Conservation (phyloP, 768 basidiomycete genomes). For the Panus rudis region DNA sequence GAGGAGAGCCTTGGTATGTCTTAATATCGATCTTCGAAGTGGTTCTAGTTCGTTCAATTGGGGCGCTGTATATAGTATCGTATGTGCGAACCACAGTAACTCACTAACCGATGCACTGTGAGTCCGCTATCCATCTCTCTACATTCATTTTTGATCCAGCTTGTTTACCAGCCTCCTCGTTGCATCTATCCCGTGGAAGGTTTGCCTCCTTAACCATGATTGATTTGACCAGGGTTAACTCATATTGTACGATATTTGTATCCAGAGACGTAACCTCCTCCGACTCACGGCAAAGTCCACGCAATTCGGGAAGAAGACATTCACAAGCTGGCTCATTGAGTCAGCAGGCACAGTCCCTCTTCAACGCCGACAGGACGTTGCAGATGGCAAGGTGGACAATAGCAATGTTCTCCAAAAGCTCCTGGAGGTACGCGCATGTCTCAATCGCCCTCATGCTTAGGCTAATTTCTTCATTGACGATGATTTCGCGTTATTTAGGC, state of each 20-base stretch:
- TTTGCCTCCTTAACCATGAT: constrained; percentile 21
- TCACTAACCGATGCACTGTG: constrained; percentile 83
- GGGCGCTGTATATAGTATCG: constrained; percentile 59
- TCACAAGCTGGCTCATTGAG: constrained; percentile 89
- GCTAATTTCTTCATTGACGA: no score
- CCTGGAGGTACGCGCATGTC: constrained; percentile 49
- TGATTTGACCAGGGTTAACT: no score
- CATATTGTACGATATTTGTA: no score
- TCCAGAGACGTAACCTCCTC: constrained; percentile 68
- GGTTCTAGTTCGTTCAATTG: background rate
- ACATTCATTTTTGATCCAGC: no score
- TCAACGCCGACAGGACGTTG: constrained; percentile 65
- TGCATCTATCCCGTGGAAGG: constrained; percentile 64
- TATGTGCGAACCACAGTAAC: constrained; percentile 84
- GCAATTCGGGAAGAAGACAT: constrained; percentile 75
- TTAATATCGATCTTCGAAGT: background rate
- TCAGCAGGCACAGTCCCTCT: constrained; percentile 83
- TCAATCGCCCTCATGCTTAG: no score
- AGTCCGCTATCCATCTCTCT: no score
- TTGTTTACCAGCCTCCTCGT: constrained; percentile 68
- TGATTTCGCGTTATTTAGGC: no score
- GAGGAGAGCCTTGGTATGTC: constrained; percentile 66
- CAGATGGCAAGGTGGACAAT: constrained; percentile 55
- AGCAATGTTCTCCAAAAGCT: constrained; percentile 60
- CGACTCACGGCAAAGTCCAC: constrained; percentile 86